Base-by-base conservation (phyloP, 2,329 filamentous ascomycete genomes). In the Aspergillus vadensis region DNA sequence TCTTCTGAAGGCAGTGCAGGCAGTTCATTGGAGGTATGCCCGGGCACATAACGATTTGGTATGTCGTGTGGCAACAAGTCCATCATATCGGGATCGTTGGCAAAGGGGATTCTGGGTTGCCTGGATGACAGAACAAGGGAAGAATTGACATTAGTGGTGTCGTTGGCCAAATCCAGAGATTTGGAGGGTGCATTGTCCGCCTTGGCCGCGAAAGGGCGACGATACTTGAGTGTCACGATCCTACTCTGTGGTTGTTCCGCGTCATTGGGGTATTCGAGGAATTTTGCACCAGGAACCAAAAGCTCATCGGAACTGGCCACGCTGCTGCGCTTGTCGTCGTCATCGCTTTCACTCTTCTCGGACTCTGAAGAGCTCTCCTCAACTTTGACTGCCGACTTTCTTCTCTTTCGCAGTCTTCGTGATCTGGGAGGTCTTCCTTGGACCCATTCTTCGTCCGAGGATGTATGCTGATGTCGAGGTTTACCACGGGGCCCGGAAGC, bases 211-310 rank as follows among this genome's bases (percentile, higher is more conserved):
- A 50, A 36, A 30, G 19, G 19, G 3, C 36, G 52, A 6, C 36
- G 43, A 27, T 63, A 66, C 48, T 62, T 67, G 25, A 65, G 58
- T 9, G 64, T 52, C 5, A 68, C 44, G n/a, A 66, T n/a, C 44
- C 58, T 63, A 32, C 55, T 61, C 39, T 60, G 19, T 15, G 15
- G 6, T 12, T n/a, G 25, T 10, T 41, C 25, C 14, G 15, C 61
- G 52, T 65, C 55, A 30, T 68, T 62, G 0, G 65, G 67, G 27
- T 63, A 58, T 5, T 63, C 52, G 15, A 69, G 62, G 5, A 68
- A 67, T 0, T 54, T 50, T n/a, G 67, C 64, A 5, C 62, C 63
- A 27, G 64, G 54, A 2, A 63, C 60, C 36, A 67, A 43, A 1
- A 65, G 21, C 10, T 68, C 62, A 15, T 62, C 60, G 7, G 49